Conservation (phyloP, 106 monocot genomes). For the Agapanthus africanus region DNA sequence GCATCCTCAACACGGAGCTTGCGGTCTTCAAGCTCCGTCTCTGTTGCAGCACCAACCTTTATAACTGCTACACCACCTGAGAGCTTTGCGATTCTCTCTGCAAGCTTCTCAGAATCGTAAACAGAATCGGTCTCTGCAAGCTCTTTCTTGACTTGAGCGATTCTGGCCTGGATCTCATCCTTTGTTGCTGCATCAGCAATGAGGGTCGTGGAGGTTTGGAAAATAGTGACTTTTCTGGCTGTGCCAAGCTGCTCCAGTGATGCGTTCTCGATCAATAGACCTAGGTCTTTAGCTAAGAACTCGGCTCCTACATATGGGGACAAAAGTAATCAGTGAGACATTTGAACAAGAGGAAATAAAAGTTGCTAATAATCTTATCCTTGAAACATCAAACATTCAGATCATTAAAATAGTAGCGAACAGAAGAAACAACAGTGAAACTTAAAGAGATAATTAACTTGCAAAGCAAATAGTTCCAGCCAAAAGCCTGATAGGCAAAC, state of each 20-base stretch:
- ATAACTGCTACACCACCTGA: conserved; percentile 89
- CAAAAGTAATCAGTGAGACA: too few species aligned
- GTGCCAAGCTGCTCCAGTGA: conserved; percentile 58
- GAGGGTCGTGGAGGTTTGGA: conserved; percentile 52
- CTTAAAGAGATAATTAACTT: too few species aligned
- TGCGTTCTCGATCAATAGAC: conserved; percentile 52
- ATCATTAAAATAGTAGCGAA: too few species aligned
- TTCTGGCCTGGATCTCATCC: conserved; percentile 69
- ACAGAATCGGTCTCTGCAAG: conserved; percentile 65
- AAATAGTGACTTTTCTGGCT: conserved; percentile 63
- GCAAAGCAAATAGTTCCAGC: too few species aligned
- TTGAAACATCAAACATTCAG: neutral
- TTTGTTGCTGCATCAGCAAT: conserved; percentile 77
- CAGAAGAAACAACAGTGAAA: neutral
- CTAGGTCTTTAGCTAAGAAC: conserved; percentile 74
- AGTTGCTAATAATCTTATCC: neutral
- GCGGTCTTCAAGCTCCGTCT: conserved; percentile 84
- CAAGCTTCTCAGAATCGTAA: conserved; percentile 69
- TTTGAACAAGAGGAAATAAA: neutral
- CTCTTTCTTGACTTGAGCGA: conserved; percentile 78
- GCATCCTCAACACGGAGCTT: conserved; percentile 88
- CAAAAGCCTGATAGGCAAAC: too few species aligned
- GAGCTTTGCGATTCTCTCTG: conserved; percentile 73
- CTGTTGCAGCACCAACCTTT: conserved; percentile 81
- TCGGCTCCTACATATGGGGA: conserved; percentile 45